These are phyloP conservation scores for Ehretia macrophylla DNA, from an alignment of 257 asterid genomes.

Conservation along the genomic window DNA sequence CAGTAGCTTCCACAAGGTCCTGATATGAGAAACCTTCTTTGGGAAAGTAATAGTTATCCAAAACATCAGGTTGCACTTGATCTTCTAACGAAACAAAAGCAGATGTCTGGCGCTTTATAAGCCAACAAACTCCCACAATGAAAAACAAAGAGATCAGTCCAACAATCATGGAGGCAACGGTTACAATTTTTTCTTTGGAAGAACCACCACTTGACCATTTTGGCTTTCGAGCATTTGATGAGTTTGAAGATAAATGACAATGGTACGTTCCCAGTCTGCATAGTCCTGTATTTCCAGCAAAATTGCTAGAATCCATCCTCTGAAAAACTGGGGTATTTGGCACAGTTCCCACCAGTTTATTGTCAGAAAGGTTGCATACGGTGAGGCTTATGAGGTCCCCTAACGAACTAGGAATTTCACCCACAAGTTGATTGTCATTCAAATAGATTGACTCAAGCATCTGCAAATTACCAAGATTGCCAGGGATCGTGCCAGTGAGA, in stretches of 20 bases:
- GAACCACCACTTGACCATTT: constrained; percentile 49
- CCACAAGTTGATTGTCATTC: constrained; percentile 68
- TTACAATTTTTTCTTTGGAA: constrained; percentile 47
- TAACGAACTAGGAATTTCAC: constrained; percentile 72
- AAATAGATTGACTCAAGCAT: constrained; percentile 75
- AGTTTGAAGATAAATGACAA: constrained; percentile 34
- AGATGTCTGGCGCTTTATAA: constrained; percentile 30
- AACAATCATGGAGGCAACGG: constrained; percentile 45
- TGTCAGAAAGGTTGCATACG: constrained; percentile 78
- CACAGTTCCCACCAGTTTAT: constrained; percentile 54
- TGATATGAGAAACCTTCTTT: constrained; percentile 66
- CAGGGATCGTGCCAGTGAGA: constrained; percentile 61
- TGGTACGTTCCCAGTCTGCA: constrained; percentile 29
- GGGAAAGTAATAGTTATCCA: constrained; percentile 60
- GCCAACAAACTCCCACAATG: constrained; percentile 54
- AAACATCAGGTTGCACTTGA: constrained; percentile 30
- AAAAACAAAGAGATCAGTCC: constrained; percentile 49
- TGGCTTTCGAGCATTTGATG: constrained; percentile 17
- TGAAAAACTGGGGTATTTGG: constrained; percentile 65
- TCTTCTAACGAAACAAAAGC: constrained; percentile 42
- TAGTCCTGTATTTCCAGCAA: constrained; percentile 58
- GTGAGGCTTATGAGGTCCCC: constrained; percentile 64
- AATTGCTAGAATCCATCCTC: constrained; percentile 69
- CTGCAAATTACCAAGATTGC: constrained; percentile 57
- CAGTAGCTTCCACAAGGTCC: constrained; percentile 75